Evolutionary conservation across 371 early-diverging fungal genomes (phyloP), one percentile per base, ranked within the genome.

Genomic region (Amoeboaphelidium protococcarum): DNA sequence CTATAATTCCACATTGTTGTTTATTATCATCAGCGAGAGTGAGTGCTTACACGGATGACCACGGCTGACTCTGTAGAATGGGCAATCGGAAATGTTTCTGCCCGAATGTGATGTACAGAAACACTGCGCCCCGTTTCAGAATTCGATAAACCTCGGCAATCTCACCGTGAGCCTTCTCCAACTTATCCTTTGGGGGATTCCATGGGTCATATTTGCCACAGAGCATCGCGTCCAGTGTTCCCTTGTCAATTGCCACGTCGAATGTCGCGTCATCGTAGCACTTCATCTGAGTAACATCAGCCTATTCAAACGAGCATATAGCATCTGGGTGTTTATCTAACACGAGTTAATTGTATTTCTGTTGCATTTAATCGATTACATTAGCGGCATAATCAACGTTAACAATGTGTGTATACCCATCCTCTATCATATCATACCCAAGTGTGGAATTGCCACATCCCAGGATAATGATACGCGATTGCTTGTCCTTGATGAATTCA

Each of bases 191-290:
- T 19, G 73, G 68, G 13, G 87, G 87, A 51, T 80, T 71, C 87
- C 87, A 87, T 27, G 80, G 79, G 54, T 85, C 79, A 23, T 80
- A 85, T 26, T 74, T 67, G 50, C 74, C 80, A 54, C 76, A 79
- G 76, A 65, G 58, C 27, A 67, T 55, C 2, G 55, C 48, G 42
- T 67, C 67, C 40, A 54, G 23, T 23, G 56, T 63, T 48, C 82
- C 87, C 63, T 87, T 87, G 59, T 87, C 87, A 40, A 87, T 68
- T 0, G 76, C 75, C 45, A 71, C 62, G 45, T 86, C 84, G 46
- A 81, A 76, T 2, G 67, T 61, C 27, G 55, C 57, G 43, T 64
- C 62, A 6, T 57, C 65, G 50, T 74, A 72, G 48, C 60, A 63
- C 48, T 78, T n/a, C n/a, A n/a, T n/a, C n/a, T n/a, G n/a, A n/a